Base-by-base conservation (phyloP, 2,329 filamentous ascomycete species). In the Ascochyta pisi region DNA sequence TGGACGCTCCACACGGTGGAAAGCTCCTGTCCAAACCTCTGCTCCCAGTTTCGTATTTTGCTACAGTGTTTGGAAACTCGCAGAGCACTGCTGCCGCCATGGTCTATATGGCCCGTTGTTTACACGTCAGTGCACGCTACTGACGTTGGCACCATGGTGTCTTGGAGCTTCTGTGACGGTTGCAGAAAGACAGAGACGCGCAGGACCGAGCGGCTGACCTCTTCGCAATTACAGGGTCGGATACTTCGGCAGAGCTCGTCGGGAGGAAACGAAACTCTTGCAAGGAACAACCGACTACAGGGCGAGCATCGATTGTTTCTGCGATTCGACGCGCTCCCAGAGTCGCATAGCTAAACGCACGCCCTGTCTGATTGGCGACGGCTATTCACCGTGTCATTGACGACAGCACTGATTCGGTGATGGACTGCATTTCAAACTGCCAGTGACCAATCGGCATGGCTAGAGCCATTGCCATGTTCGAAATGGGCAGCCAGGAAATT, bases 361-460 rank as follows among this genome's bases (percentile, higher is more conserved):
- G 40, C 39, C 34, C 26, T 39, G 49, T 27, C 49, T 54, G 45
- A 43, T 48, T 54, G 50, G 50, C 24, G 39, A 43, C 31, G 15
- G n/a, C 45, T 39, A 22, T 37, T 54, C 51, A 50, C 45, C 45
- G 45, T 40, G 51, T 35, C 45, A 27, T 37, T 6, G 12, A 34
- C 33, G 39, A 39, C 39, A 39, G 15, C 22, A 45, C 40, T 40
- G 45, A 54, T 45, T 49, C 51, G 40, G 51, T 19, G 24, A 22
- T 35, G 45, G 15, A 13, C 29, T 44, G 26, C 8, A 22, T 40
- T 34, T 54, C 34, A 9, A 49, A 33, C 26, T n/a, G 16, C 40
- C 27, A 39, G 43, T 44, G 35, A 15, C 51, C 51, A 54, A 54
- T 54, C 51, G 34, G 45, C 45, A 49, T 40, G 34, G 26, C 23